Conservation (phyloP, 73 alveolate species). For the Uronychia binucleata region DNA sequence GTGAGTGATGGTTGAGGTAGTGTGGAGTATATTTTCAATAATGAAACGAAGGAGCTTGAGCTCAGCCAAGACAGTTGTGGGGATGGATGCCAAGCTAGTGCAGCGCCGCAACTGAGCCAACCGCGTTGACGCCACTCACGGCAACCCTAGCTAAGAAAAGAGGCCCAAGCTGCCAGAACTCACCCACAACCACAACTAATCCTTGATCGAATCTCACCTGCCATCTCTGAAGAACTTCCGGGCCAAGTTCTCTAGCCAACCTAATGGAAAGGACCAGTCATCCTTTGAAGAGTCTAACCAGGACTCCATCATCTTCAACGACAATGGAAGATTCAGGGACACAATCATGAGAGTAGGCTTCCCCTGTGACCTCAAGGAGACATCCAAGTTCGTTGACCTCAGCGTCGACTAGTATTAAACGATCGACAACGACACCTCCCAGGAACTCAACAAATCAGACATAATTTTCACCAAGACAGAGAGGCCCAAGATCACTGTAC, state of each 20-base stretch:
- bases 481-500: background rate
- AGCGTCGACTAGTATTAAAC: background rate
- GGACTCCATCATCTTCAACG: background rate
- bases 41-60: background rate
- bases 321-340: background rate
- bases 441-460: background rate
- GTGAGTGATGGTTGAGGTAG: no score
- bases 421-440: background rate
- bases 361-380: background rate
- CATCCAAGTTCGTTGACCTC: background rate
- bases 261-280: background rate
- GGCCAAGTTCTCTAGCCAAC: background rate
- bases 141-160: background rate
- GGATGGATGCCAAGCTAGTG: background rate
- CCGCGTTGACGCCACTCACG: background rate
- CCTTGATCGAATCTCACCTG: background rate
- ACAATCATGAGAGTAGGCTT: background rate
- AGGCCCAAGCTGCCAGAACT: background rate
- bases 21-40: no score
- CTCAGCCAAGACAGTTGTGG: background rate
- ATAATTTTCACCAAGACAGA: background rate
- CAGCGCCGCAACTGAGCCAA: background rate
- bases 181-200: background rate
- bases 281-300: background rate
- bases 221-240: background rate